Conservation (phyloP, 2,329 filamentous ascomycete genomes). For the Botryotinia convoluta region DNA sequence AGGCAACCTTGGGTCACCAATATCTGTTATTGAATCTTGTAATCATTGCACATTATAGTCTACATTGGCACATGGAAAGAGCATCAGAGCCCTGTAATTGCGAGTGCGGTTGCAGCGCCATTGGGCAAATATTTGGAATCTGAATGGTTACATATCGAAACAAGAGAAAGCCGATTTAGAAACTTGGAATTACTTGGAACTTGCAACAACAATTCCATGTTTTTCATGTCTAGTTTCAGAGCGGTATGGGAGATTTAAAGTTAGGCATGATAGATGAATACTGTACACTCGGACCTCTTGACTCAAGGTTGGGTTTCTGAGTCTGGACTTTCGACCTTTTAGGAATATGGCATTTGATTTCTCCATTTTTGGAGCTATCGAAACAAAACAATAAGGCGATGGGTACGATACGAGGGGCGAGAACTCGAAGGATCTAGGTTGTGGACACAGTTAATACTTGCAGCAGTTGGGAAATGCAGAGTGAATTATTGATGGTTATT, state of each 20-base stretch:
- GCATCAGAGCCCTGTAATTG: neutral
- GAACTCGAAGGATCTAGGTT: neutral
- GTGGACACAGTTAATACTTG: neutral
- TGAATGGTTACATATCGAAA: neutral
- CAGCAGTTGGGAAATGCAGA: neutral
- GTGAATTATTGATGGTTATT: neutral
- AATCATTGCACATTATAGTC: neutral
- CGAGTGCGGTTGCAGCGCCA: neutral
- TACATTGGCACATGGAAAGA: neutral
- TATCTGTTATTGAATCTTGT: neutral
- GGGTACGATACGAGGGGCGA: neutral
- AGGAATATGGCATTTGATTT: neutral
- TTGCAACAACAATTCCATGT: neutral
- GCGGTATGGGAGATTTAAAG: neutral
- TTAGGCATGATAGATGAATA: neutral
- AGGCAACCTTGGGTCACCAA: neutral
- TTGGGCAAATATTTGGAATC: neutral
- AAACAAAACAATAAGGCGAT: neutral
- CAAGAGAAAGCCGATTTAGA: neutral
- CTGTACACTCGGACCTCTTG: neutral
- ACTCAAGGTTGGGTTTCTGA: neutral
- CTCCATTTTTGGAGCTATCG: neutral
- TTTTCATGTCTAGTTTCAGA: neutral
- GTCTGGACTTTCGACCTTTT: neutral
- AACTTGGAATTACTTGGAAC: neutral